Evolutionary conservation across 192 early-diverging fungal genomes (phyloP), one percentile per base, ranked within the genome.

Genomic region (Oehlia diaphana): DNA sequence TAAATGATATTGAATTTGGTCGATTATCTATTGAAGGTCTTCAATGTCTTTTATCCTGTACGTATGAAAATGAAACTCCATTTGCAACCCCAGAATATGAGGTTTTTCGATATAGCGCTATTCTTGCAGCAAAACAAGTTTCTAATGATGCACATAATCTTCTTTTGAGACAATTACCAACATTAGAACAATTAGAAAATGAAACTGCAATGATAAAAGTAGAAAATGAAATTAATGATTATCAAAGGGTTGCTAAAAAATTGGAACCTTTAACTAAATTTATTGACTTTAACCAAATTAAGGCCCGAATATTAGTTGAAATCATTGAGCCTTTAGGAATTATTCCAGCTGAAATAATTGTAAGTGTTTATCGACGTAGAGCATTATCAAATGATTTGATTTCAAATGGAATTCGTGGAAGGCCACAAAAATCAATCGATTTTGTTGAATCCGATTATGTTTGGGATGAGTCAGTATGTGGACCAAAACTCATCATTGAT

Each of bases 1-100:
- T 76, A 14, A 61, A 64, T 42, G 8, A 26, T n/a, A 37, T 76
- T n/a, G 37, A 21, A 16, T 49, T 49, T 26, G 71, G 26, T 13
- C 12, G 44, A 23, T 28, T 72, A 1, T 44, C 42, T 23, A 23
- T 72, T 10, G 44, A 0, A 4, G 39, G 9, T n/a, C 44, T 72
- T 6, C 13, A 23, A 72, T 12, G 6, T 53, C 26, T 72, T 6
- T 28, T 72, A 26, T 23, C 21, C 0, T 4, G 16, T 14, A 72
- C 71, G 1, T 23, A 44, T 49, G 2, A 53, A 9, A 72, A 12
- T 9, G 3, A 4, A 42, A 28, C 12, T 0, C 12, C 10, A 6
- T 63, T 42, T 42, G 9, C n/a, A 9, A 76, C 74, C 1, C 4
- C 28, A 8, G 74, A 76, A 76, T 76, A 76, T 44, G 53, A 62